phyloP scores from a whole-genome alignment of 306 rosid genomes.

The Begonia loranthoides region DNA sequence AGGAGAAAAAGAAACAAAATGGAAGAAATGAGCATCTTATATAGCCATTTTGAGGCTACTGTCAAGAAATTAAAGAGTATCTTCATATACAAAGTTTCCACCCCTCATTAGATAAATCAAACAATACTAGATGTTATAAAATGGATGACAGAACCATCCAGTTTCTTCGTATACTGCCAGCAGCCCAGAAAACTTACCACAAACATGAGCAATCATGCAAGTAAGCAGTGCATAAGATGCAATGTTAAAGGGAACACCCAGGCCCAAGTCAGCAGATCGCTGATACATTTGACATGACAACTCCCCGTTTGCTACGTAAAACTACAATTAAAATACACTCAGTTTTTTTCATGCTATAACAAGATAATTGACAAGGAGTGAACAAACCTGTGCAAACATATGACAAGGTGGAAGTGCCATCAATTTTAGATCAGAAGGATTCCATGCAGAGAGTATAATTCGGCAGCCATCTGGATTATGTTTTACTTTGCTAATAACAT shows the following conservation, averaged over 20 bases:
- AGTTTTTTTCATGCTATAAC: too few relatives aligned
- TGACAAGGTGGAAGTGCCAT: slow-evolving; percentile 99
- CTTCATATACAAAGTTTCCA: too few relatives aligned
- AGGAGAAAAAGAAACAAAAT: slow-evolving; percentile 5
- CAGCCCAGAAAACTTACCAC: slow-evolving; percentile 47
- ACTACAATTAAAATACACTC: slow-evolving; percentile 29
- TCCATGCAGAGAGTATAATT: slow-evolving; percentile 89
- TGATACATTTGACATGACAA: slow-evolving; percentile 95
- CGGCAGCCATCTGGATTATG: slow-evolving; percentile 78
- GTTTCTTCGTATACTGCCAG: neutral
- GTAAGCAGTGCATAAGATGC: slow-evolving; percentile 95
- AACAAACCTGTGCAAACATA: slow-evolving; percentile 82
- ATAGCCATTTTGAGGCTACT: too few relatives aligned
- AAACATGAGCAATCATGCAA: slow-evolving; percentile 92
- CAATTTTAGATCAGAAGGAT: slow-evolving; percentile 81
- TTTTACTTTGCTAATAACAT: slow-evolving; percentile 77
- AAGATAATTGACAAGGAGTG: too few relatives aligned
- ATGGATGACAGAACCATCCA: too few relatives aligned
- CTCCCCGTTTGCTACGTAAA: slow-evolving; percentile 82
- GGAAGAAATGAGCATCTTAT: too few relatives aligned
- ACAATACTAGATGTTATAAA: too few relatives aligned
- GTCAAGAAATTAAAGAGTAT: too few relatives aligned
- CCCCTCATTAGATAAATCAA: too few relatives aligned
- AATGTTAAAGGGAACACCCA: slow-evolving; percentile 89
- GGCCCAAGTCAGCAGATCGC: slow-evolving; percentile 90